Percentiles rank a stretch among this genome's conserved stretches.
phyloP scores from a whole-genome alignment of 441 rosid genomes.

The Hypseocharis bilobata region DNA sequence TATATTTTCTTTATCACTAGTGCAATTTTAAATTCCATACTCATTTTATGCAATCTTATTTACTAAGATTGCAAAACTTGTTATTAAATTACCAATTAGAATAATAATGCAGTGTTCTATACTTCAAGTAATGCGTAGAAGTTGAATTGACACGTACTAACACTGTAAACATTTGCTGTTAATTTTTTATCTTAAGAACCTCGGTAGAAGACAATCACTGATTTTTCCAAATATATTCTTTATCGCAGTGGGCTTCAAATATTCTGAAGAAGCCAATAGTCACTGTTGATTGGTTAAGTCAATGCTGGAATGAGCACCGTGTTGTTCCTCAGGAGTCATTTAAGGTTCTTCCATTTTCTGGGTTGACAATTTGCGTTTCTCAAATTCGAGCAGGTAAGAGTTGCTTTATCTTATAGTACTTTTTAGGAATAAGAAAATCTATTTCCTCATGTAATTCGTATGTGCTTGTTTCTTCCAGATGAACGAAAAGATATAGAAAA shows the following conservation, averaged over 20 bases:
- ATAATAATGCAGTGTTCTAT: neutral
- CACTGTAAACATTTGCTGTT: neutral
- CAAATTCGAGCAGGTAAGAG: constrained; percentile 62
- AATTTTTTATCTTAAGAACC: neutral
- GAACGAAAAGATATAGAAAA: constrained; percentile 74
- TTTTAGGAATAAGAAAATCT: neutral
- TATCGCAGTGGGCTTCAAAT: constrained; percentile 82
- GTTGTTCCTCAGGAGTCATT: constrained; percentile 81
- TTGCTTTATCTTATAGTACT: neutral
- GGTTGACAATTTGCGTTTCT: constrained; percentile 73
- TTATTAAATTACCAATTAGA: neutral
- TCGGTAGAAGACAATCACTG: constrained; percentile 18
- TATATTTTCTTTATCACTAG: neutral
- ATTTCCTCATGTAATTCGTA: neutral
- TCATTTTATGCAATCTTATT: neutral
- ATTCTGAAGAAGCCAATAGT: constrained; percentile 75
- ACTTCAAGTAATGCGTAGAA: neutral
- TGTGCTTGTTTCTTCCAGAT: constrained; percentile 40
- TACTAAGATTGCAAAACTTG: neutral
- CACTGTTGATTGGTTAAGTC: constrained; percentile 69
- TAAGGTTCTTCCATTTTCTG: constrained; percentile 84
- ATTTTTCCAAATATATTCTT: constrained; percentile 16
- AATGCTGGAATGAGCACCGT: constrained; percentile 91
- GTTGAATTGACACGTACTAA: neutral
- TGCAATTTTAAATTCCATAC: neutral